These are phyloP conservation scores for Gracilariopsis chorda DNA, from an alignment of 23 red algal species.

Conservation along the genomic window DNA sequence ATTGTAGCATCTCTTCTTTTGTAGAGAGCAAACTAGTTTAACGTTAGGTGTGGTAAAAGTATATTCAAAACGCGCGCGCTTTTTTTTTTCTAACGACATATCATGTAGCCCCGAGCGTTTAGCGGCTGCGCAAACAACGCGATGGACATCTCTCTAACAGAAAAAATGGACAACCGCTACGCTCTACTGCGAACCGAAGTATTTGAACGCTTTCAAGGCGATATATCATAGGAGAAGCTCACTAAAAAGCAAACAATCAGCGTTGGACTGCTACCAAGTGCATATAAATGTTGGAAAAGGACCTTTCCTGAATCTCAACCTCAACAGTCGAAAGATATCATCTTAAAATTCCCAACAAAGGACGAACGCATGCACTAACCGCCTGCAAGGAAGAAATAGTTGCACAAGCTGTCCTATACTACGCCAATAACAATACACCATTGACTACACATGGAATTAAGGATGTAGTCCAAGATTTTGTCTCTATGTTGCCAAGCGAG, in stretches of 20 bases:
- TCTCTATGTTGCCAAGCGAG: neutral
- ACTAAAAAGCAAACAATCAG: neutral
- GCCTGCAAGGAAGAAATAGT: neutral
- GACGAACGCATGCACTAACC: neutral
- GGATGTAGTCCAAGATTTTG: neutral
- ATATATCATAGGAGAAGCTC: neutral
- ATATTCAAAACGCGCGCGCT: too few relatives aligned
- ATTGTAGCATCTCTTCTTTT: too few relatives aligned
- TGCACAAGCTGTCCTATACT: neutral
- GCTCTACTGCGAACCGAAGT: neutral
- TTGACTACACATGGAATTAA: neutral
- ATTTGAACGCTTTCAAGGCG: neutral
- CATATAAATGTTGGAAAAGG: neutral
- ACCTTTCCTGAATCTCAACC: too few relatives aligned
- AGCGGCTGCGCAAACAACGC: too few relatives aligned
- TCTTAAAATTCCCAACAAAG: neutral
- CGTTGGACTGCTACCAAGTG: neutral
- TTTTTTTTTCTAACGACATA: too few relatives aligned
- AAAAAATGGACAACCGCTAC: neutral
- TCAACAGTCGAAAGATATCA: too few relatives aligned
- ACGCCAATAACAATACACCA: neutral
- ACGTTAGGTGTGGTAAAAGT: too few relatives aligned
- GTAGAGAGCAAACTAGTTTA: too few relatives aligned
- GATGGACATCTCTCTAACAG: neutral
- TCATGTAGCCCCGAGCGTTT: too few relatives aligned